Evolutionary conservation across 2,329 filamentous ascomycete species (phyloP).

Genomic region (Metarhizium robertsii): DNA sequence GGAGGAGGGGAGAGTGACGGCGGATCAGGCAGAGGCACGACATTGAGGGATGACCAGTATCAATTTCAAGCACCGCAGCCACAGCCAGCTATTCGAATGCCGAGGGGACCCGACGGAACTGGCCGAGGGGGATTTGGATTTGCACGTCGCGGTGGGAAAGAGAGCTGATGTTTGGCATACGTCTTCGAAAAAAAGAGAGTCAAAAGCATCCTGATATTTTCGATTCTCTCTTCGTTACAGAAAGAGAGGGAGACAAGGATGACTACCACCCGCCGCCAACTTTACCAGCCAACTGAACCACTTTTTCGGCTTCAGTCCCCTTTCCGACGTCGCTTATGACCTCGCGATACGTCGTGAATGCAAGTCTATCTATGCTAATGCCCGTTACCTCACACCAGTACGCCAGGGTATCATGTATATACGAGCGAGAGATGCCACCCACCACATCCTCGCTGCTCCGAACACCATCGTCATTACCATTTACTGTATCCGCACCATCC

Average conservation of each 20-base stretch:
- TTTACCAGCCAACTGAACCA: constrained; percentile 81
- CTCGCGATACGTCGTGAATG: constrained; percentile 80
- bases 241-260: not conserved
- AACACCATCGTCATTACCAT: constrained; percentile 11
- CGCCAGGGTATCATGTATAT: constrained; percentile 58
- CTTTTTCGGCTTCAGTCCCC: constrained; percentile 63
- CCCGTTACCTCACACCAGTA: constrained; percentile 70
- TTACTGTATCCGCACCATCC: constrained; percentile 18
- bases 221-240: not conserved
- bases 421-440: constrained; percentile 55
- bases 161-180: constrained; percentile 19
- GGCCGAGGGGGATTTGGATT: constrained; percentile 75
- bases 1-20: constrained; percentile 28
- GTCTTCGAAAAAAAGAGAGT: not conserved
- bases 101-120: constrained; percentile 68
- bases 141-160: constrained; percentile 46
- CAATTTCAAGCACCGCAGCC: constrained; percentile 29
- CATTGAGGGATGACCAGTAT: constrained; percentile 38
- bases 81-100: constrained; percentile 61
- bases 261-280: constrained; percentile 86
- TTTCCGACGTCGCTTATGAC: constrained; percentile 95
- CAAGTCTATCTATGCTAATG: constrained; percentile 61
- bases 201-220: not conserved
- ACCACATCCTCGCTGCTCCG: constrained; percentile 32
- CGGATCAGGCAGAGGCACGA: constrained; percentile 10